Evolutionary conservation across 805 yeast species (phyloP), one percentile per base, ranked within the genome.

Genomic region (Starmerella floris): DNA sequence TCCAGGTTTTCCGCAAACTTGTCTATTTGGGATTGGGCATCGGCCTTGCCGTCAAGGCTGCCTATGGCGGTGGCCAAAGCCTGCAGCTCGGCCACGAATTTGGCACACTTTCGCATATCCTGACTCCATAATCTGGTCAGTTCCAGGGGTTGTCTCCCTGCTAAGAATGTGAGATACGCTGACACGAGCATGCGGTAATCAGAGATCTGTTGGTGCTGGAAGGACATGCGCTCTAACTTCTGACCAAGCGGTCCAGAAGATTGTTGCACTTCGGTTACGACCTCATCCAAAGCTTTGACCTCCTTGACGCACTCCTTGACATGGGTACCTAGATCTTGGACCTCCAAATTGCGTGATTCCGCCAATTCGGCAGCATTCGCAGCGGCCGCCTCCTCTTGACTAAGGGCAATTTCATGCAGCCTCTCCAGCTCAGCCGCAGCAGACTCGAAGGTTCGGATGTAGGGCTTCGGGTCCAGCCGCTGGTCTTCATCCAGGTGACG

Each of bases 371-470:
- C 69, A 1, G 79, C 83, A 17, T 74, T 76, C 17, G 62, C 63
- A 37, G 72, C 79, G 20, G 77, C 66, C n/a, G 62, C 61, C 3
- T 62, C 62, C 48, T 75, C 77, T 41, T 68, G 69, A 15, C 60
- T 57, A 4, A 62, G 57, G 2, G 85, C 73, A 35, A 79, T 79
- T 1, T 68, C 71, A 36, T 69, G 69, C 34, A 91, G 62, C 39
- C 67, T 67, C 53, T 75, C 73, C 50, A 88, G 64, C 54, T 83
- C 88, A 36, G 76, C 69, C 35, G 85, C 64, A 2, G 91, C 83
- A 1, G 87, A 76, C 57, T 88, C 96, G 59, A 91, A 87, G 0
- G 95, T 83, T 51, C 95, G 73, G 37, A 88, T 88, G 57, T 83
- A 91, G 2, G 97, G 97, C 55, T 83, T 84, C 1, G 97, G 95